Percentiles rank a stretch among this genome's conserved stretches.
Evolutionary conservation across 176 grass and related monocot species (phyloP).

Genomic region (Oryza rufipogon): DNA sequence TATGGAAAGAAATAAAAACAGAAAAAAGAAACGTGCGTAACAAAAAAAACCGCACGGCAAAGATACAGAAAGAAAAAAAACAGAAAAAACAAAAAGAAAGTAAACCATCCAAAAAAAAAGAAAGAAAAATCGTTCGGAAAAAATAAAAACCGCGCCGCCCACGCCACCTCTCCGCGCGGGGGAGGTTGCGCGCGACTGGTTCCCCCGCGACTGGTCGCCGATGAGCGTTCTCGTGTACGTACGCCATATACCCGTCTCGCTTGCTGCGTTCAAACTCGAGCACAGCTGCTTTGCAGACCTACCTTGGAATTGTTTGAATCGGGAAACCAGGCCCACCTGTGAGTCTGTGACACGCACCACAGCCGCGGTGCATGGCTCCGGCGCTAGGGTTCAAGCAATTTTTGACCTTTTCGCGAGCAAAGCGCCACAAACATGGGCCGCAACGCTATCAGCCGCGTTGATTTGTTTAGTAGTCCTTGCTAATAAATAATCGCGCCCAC

Average conservation of each 20-base stretch:
- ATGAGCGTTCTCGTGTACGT: not conserved
- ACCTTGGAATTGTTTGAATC: not conserved
- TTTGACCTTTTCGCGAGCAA: conserved; percentile 13
- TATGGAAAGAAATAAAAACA: too few species aligned
- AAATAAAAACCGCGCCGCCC: too few species aligned
- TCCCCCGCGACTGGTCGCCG: too few species aligned
- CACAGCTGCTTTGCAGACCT: not conserved
- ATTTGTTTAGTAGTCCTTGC: not conserved
- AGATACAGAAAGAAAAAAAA: too few species aligned
- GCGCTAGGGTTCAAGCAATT: not conserved
- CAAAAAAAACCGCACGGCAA: too few species aligned
- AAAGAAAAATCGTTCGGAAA: too few species aligned
- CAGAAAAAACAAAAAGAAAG: too few species aligned
- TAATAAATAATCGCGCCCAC: not conserved
- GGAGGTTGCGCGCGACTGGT: too few species aligned
- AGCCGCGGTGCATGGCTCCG: not conserved
- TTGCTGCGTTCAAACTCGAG: not conserved
- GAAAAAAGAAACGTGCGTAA: too few species aligned
- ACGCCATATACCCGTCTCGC: not conserved
- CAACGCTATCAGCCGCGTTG: not conserved
- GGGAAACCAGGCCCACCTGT: not conserved
- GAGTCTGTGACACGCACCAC: not conserved
- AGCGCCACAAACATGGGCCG: conserved; percentile 15
- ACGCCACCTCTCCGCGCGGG: too few species aligned
- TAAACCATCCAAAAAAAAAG: too few species aligned